A percentile compares a stretch with the other conserved stretches of the same genome.
phyloP scores from a whole-genome alignment of 371 early-diverging fungal species.

The Saksenaea oblongispora region DNA sequence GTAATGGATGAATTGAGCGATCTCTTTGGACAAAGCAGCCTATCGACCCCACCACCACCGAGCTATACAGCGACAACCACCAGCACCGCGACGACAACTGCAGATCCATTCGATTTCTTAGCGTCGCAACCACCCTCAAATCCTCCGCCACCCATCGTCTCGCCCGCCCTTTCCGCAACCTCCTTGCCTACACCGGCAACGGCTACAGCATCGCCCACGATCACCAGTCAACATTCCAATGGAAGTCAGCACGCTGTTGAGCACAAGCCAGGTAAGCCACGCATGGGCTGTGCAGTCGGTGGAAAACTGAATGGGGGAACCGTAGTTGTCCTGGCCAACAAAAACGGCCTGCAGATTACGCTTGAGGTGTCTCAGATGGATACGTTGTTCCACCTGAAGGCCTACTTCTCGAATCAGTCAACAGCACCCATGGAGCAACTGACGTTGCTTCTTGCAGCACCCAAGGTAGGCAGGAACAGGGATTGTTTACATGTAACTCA shows the following conservation, averaged over 20 bases:
- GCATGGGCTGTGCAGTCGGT: background rate
- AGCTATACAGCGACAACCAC: slow-evolving; percentile 20
- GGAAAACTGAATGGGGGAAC: background rate
- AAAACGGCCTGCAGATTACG: slow-evolving; percentile 41
- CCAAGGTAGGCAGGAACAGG: slow-evolving; percentile 36
- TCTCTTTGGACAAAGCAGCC: slow-evolving; percentile 36
- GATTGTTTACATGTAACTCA: background rate
- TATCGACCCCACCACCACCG: slow-evolving; percentile 11
- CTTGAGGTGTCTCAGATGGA: slow-evolving; percentile 23
- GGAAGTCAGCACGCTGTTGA: slow-evolving; percentile 14
- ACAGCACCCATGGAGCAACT: slow-evolving; percentile 57
- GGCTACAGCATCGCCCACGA: slow-evolving; percentile 13
- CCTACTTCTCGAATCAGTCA: slow-evolving; percentile 52
- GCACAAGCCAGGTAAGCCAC: slow-evolving; percentile 14
- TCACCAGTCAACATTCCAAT: slow-evolving; percentile 1
- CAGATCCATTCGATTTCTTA: slow-evolving; percentile 6
- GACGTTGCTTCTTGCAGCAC: slow-evolving; percentile 56
- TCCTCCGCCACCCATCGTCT: slow-evolving; percentile 16
- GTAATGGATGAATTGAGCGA: slow-evolving; percentile 38
- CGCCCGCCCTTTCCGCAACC: background rate
- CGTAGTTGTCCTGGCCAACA: slow-evolving; percentile 36
- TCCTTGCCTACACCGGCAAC: slow-evolving; percentile 13
- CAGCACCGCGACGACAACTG: slow-evolving; percentile 13
- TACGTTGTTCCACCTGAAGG: slow-evolving; percentile 26
- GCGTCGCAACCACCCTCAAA: slow-evolving; percentile 8